phyloP scores from a whole-genome alignment of 176 grass and related monocot species.

The Aechmea fasciata region DNA sequence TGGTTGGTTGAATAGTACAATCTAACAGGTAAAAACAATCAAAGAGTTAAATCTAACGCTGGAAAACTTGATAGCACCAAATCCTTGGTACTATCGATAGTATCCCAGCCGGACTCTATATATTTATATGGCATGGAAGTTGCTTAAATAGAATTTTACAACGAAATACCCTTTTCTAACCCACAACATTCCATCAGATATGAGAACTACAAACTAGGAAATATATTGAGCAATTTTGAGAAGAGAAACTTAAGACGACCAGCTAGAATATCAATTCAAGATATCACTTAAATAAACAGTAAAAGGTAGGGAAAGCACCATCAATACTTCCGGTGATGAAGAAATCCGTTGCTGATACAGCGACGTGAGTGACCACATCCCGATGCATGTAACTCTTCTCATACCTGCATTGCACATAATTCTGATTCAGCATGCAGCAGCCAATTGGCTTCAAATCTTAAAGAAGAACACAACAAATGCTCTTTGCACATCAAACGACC shows the following conservation, averaged over 20 bases:
- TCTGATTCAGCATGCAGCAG: neutral
- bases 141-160: too few species aligned
- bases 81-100: too few species aligned
- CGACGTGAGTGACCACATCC: constrained; percentile 89
- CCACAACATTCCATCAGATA: too few species aligned
- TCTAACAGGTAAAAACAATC: too few species aligned
- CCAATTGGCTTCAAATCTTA: constrained; percentile 10
- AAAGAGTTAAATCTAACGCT: too few species aligned
- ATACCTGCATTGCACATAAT: constrained; percentile 48
- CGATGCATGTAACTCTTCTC: constrained; percentile 99
- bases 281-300: neutral
- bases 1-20: too few species aligned
- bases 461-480: neutral
- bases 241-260: neutral
- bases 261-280: neutral
- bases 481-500: neutral
- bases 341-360: constrained; percentile 65
- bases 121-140: too few species aligned
- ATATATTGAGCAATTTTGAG: neutral
- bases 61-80: too few species aligned
- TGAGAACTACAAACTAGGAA: neutral
- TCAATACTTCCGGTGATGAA: constrained; percentile 95
- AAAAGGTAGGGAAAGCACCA: constrained; percentile 30
- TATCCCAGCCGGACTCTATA: too few species aligned
- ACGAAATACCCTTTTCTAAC: too few species aligned